Evolutionary conservation across 768 basidiomycete genomes (phyloP).

Genomic region (Lactarius sanguifluus): DNA sequence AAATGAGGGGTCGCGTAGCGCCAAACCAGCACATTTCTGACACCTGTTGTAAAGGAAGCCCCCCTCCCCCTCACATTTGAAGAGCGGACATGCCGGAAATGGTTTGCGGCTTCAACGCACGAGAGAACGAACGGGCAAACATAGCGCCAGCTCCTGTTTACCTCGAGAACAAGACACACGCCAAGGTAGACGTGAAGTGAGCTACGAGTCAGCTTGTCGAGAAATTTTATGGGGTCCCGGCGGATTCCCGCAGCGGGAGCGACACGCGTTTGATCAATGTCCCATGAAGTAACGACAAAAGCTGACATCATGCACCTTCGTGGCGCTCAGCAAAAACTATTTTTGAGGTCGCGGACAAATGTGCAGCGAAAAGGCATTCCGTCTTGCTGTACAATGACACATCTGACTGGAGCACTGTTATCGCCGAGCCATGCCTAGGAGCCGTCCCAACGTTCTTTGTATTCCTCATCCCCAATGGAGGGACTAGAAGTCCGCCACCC

Average conservation of each 20-base stretch:
- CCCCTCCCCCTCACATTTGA: neutral
- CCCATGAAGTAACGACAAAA: neutral
- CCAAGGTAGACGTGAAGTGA: neutral
- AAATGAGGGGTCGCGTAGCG: conserved; percentile 4
- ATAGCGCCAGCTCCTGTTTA: neutral
- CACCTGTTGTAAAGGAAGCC: neutral
- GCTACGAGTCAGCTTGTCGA: neutral
- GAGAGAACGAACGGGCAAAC: neutral
- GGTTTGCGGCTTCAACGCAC: neutral
- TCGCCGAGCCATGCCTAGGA: neutral
- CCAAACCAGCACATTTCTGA: neutral
- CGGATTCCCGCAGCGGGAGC: neutral
- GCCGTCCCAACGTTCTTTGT: neutral
- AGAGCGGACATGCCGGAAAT: neutral
- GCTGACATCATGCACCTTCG: conserved; percentile 1
- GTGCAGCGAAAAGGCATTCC: neutral
- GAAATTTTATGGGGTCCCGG: neutral
- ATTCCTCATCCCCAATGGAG: neutral
- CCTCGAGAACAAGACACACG: neutral
- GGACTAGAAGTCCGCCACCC: neutral
- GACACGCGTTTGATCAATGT: neutral
- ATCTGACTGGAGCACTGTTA: neutral
- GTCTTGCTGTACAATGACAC: neutral
- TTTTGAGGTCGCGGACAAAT: neutral
- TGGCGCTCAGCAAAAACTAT: neutral